Conservation (phyloP, 768 basidiomycete genomes). For the Inosperma sp. region DNA sequence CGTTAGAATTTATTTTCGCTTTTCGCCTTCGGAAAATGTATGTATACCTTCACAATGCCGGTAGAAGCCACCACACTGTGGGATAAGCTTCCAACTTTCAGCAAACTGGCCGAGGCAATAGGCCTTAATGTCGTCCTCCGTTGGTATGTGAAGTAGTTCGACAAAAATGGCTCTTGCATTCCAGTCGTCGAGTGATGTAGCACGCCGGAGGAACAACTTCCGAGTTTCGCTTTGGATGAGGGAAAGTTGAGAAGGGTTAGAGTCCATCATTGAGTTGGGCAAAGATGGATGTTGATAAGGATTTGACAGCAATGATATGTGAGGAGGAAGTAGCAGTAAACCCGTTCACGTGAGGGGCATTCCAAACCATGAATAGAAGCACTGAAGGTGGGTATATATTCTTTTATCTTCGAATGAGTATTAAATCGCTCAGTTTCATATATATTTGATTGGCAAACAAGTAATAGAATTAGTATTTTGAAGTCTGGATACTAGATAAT, state of each 20-base stretch:
- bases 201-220: not conserved
- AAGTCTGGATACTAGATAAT: no score
- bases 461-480: no score
- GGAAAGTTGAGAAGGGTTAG: no score
- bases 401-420: no score
- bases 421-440: no score
- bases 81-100: not conserved
- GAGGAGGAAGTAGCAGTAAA: not conserved
- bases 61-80: not conserved
- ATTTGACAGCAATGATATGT: no score
- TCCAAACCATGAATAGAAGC: no score
- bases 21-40: not conserved
- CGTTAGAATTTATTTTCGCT: not conserved
- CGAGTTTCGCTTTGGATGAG: not conserved
- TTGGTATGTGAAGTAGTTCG: no score
- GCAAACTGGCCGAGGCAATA: no score
- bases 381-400: no score
- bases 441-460: no score
- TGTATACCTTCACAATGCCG: not conserved
- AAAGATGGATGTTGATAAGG: not conserved
- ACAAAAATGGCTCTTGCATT: not conserved
- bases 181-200: not conserved
- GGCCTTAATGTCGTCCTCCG: no score
- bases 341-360: not conserved
- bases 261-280: not conserved